Evolutionary conservation across 352 stramenopile species (phyloP).

Genomic region (Chrysophaeum taylorii): DNA sequence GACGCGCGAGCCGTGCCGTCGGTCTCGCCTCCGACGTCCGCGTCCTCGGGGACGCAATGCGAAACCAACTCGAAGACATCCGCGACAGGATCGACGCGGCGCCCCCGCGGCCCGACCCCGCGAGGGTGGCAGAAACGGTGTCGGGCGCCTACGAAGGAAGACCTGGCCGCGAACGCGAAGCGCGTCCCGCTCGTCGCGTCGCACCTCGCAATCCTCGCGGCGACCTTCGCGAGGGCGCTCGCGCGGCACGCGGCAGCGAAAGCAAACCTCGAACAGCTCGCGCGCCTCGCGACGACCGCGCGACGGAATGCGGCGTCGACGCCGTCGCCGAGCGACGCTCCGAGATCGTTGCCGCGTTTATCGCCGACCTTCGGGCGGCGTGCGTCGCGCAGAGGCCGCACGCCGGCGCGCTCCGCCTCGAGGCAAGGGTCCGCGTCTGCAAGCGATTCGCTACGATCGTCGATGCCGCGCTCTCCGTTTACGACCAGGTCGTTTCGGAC

Average conservation of each 20-base stretch:
- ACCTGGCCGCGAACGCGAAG: no score
- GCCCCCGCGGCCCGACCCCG: no score
- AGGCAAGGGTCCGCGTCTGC: background rate
- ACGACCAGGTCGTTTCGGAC: constrained; percentile 7
- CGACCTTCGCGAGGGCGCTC: no score
- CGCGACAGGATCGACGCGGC: no score
- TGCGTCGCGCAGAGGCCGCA: background rate
- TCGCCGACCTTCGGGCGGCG: background rate
- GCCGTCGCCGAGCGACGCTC: background rate
- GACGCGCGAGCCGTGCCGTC: no score
- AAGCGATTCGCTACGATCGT: background rate
- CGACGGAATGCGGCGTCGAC: background rate
- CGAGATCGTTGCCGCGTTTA: background rate
- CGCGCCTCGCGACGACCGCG: background rate
- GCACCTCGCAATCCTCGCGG: no score
- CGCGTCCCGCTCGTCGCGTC: no score
- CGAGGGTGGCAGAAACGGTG: no score
- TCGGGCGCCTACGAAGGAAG: no score
- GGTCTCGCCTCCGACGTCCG: no score
- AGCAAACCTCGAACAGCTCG: constrained; percentile 5
- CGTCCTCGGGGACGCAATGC: no score
- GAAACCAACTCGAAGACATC: no score
- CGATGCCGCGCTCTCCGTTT: background rate
- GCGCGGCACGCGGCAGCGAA: background rate
- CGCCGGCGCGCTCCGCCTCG: background rate